Evolutionary conservation across 2,329 filamentous ascomycete species (phyloP), one percentile per base, ranked within the genome.

Genomic region (Coleophoma eucalyptorum): DNA sequence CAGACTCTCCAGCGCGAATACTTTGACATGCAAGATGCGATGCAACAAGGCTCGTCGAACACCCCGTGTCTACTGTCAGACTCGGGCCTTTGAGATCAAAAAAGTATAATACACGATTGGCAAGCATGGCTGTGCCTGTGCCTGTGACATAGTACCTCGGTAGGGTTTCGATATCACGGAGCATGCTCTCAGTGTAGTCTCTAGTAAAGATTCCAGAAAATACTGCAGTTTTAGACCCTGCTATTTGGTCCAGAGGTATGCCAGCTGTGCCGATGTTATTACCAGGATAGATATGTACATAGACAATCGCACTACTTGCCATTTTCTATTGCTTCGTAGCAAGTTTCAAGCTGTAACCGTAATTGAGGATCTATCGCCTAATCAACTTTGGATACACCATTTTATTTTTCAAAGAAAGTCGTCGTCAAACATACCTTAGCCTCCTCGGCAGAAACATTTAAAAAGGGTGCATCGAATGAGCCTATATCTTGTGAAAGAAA

Each of bases 1-100:
- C 69, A 0, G 70, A 69, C 43, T 81, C 75, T 3, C 72, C 70
- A 19, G 58, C 66, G 7, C 72, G 66, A 1, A 83, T 63, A 20
- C 72, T 75, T 47, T 78, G 75, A 16, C 73, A 74, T 2, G 77
- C 80, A 33, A 78, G 63, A 56, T 83, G 76, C 3, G 83, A 68
- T 0, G 76, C 75, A 4, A 80, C 74, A 18, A 83, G 67, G 45
- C 75, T 78, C 11, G 74, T 75, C 20, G 78, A 82, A 62, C 81
- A 84, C 18, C 78, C 81, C 1, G 81, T 83, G 48, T 84, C 80
- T 13, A 84, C 64, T 0, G 78, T 81, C 62, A 82, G 71, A 56
- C 77, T 80, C 2, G 79, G 77, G 0, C 80, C 80, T 11, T 72
- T 70, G 11, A 83, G 65, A 55, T 83, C 73, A 61, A 79, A 80